Percentiles rank a stretch among this genome's conserved stretches.
Conservation (phyloP, 495 filamentous ascomycete species). For the Penicillium coprophilum region DNA sequence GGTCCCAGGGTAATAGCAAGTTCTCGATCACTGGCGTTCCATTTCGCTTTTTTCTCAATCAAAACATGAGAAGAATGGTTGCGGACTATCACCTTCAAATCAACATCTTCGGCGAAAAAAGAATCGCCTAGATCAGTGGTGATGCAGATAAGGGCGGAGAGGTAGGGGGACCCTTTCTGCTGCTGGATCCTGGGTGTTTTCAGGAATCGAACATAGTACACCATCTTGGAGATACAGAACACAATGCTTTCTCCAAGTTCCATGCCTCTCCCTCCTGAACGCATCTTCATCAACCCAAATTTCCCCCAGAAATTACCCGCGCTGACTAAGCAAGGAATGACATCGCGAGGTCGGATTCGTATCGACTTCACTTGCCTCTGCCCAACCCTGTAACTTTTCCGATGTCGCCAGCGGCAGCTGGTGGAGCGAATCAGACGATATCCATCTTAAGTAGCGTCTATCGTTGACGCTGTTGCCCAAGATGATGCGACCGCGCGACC, state of each 20-base stretch:
- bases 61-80: constrained; percentile 33
- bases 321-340: constrained; percentile 28
- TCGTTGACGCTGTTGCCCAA: constrained; percentile 9
- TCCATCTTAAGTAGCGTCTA: background rate
- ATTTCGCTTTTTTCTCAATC: constrained; percentile 46
- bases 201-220: constrained; percentile 75
- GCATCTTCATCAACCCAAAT: constrained; percentile 2
- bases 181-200: constrained; percentile 58
- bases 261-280: background rate
- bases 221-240: constrained; percentile 33
- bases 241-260: background rate
- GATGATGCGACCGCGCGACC: constrained; percentile 75
- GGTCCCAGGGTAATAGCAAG: constrained; percentile 42
- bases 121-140: constrained; percentile 89
- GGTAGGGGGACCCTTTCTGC: constrained; percentile 36
- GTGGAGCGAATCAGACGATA: constrained; percentile 15
- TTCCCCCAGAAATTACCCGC: constrained; percentile 19
- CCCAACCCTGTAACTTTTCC: constrained; percentile 1
- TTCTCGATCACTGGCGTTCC: constrained; percentile 56
- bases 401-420: constrained; percentile 14
- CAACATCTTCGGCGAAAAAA: constrained; percentile 66
- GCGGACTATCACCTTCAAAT: constrained; percentile 49
- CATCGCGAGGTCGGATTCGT: constrained; percentile 16
- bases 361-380: constrained; percentile 3
- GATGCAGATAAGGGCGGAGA: constrained; percentile 68